Percentiles rank a stretch among this genome's conserved stretches.
These are phyloP conservation scores for Favolaschia claudopus DNA, from an alignment of 768 basidiomycete species.

Conservation along the genomic window DNA sequence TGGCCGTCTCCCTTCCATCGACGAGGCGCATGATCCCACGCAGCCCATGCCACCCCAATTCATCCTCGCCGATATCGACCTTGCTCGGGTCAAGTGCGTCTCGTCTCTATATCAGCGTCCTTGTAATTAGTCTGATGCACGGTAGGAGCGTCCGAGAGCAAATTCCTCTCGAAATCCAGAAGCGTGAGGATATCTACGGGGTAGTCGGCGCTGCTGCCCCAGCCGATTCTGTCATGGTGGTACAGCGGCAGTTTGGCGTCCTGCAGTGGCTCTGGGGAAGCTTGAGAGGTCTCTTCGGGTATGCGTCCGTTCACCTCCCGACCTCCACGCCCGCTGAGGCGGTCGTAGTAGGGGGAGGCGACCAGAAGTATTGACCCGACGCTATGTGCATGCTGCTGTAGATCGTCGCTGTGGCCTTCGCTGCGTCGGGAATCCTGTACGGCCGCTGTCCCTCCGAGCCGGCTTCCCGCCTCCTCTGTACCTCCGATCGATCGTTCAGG, in stretches of 20 bases:
- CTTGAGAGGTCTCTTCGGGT: neutral
- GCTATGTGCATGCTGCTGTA: neutral
- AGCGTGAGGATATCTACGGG: conserved; percentile 25
- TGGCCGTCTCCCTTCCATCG: conserved; percentile 25
- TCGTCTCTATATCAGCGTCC: too few relatives aligned
- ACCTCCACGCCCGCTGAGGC: neutral
- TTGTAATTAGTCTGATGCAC: neutral
- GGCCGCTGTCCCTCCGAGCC: too few relatives aligned
- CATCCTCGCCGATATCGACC: conserved; percentile 21
- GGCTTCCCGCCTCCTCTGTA: too few relatives aligned
- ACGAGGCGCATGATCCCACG: conserved; percentile 22
- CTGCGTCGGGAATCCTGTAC: too few relatives aligned
- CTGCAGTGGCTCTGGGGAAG: neutral
- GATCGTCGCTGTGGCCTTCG: too few relatives aligned
- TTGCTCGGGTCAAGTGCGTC: conserved; percentile 18
- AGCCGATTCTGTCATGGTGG: neutral
- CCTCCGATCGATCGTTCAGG: too few relatives aligned
- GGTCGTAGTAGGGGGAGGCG: neutral
- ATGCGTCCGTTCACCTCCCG: conserved; percentile 3
- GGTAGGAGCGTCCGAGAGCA: conserved; percentile 27
- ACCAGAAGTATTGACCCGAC: neutral
- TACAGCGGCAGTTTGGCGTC: neutral
- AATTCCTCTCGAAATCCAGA: conserved; percentile 25
- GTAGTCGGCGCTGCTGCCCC: conserved; percentile 9
- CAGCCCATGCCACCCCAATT: conserved; percentile 23